phyloP scores from a whole-genome alignment of 495 filamentous ascomycete species.

The Lindgomyces ingoldianus region DNA sequence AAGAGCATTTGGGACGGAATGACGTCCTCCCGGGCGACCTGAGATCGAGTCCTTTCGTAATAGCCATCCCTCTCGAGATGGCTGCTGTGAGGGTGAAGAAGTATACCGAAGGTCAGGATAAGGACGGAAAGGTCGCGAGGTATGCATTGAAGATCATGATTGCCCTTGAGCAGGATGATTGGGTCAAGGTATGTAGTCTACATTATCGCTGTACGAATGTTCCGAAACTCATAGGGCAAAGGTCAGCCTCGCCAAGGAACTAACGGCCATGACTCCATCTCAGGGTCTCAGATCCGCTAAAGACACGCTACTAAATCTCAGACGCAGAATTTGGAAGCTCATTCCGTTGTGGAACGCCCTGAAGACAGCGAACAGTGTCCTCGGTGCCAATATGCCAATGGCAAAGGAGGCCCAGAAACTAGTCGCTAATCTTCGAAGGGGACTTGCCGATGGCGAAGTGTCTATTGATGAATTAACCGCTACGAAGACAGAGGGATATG shows the following conservation, averaged over 20 bases:
- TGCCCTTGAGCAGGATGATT: neutral
- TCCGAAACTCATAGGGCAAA: neutral
- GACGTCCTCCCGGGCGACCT: constrained; percentile 29
- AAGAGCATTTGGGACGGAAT: constrained; percentile 36
- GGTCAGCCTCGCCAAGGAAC: neutral
- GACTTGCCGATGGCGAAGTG: neutral
- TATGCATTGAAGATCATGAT: constrained; percentile 44
- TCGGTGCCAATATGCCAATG: constrained; percentile 24
- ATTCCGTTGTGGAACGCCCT: constrained; percentile 25
- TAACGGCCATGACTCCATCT: neutral
- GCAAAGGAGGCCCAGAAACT: constrained; percentile 3
- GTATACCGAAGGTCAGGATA: constrained; percentile 39
- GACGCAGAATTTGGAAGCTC: neutral
- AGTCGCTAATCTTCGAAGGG: neutral
- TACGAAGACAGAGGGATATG: neutral
- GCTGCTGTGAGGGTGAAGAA: constrained; percentile 40
- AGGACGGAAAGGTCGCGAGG: constrained; percentile 43
- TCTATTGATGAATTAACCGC: neutral
- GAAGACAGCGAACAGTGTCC: constrained; percentile 5
- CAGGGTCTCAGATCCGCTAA: too few relatives aligned
- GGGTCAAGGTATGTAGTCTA: neutral
- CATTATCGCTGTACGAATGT: neutral
- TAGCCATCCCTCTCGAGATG: constrained; percentile 45
- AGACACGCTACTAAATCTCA: too few relatives aligned
- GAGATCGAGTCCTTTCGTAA: constrained; percentile 38